Base-by-base conservation (phyloP, 768 basidiomycete genomes). In the Agaricus blazei region DNA sequence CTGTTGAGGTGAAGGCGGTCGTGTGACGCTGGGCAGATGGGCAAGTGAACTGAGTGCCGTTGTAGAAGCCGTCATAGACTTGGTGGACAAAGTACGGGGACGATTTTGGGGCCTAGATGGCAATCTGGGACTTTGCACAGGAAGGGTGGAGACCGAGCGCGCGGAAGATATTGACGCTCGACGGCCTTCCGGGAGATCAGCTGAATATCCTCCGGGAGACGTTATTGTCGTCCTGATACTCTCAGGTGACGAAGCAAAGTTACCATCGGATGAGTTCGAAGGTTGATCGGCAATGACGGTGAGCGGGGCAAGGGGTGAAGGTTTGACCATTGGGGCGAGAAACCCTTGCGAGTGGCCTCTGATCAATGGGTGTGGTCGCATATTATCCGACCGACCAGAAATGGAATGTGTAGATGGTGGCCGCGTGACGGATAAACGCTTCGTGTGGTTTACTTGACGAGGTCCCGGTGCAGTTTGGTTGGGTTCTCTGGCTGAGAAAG, bases 361-460 rank as follows among this genome's bases (percentile, higher is more conserved):
- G 59, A 90, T 89, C 50, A 90, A 76, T 6, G 88, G 89, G 64
- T 90, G 89, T 0, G 87, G 87, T 14, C 85, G 84, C 48, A 87
- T 71, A 45, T 65, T 59, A 47, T 72, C 71, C 19, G 55, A 44
- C 52, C 65, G 65, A 37, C 70, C 70, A 38, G 70, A 65, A n/a
- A 77, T 65, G 14, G 87, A 87, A 62, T 86, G 81, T 31, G 69
- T 80, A 4, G 87, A 88, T 9, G 84, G 76, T 7, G 87, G 84
- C 15, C 87, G 81, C 5, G 82, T 50, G 48, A 44, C 78, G 58
- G 74, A 69, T 37, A 72, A 65, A 40, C 74, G 80, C 56, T 73
- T 79, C 55, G 67, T 54, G 46, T 68, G 76, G 54, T 68, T 66
- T 40, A 68, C 69, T 54, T 63, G 56, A 50, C 62, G 59, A 31